These are phyloP conservation scores for Ogataea naganishii DNA, from an alignment of 805 yeast genomes.

Conservation along the genomic window DNA sequence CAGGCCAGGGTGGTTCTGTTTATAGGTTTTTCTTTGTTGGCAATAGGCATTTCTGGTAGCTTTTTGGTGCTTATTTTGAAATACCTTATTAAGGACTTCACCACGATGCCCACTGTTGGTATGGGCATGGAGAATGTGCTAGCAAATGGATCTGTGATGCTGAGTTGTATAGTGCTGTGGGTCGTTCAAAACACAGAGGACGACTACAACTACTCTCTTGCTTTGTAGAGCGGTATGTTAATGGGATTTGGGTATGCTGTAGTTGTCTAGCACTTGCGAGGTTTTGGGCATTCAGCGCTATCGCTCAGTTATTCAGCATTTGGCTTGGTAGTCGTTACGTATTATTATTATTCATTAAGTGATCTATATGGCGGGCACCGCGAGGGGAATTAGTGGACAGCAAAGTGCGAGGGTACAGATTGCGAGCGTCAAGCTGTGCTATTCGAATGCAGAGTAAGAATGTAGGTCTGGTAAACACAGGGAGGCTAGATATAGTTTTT, in stretches of 20 bases:
- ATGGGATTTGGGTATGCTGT: not conserved
- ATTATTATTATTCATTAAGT: too few species aligned
- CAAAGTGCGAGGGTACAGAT: too few species aligned
- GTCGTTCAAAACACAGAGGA: slow-evolving; percentile 92
- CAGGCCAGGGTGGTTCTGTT: slow-evolving; percentile 88
- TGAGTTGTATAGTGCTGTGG: slow-evolving; percentile 88
- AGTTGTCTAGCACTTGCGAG: too few species aligned
- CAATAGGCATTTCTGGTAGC: slow-evolving; percentile 92
- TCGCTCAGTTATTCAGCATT: too few species aligned
- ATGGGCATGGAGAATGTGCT: slow-evolving; percentile 91
- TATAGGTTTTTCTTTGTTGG: slow-evolving; percentile 84
- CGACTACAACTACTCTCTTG: slow-evolving; percentile 87
- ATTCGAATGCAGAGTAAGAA: too few species aligned
- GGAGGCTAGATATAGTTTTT: too few species aligned
- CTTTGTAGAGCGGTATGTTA: slow-evolving; percentile 22
- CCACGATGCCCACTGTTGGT: slow-evolving; percentile 76
- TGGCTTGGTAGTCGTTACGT: too few species aligned
- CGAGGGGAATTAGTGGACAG: too few species aligned
- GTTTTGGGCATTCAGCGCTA: too few species aligned
- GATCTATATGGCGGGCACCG: too few species aligned
- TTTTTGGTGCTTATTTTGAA: slow-evolving; percentile 82
- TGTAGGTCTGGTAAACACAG: too few species aligned
- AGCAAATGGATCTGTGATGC: slow-evolving; percentile 69
- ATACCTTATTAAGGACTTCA: slow-evolving; percentile 68
- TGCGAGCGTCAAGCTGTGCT: too few species aligned